These are phyloP conservation scores for Turnera subulata DNA, from an alignment of 345 rosid genomes.

Conservation along the genomic window DNA sequence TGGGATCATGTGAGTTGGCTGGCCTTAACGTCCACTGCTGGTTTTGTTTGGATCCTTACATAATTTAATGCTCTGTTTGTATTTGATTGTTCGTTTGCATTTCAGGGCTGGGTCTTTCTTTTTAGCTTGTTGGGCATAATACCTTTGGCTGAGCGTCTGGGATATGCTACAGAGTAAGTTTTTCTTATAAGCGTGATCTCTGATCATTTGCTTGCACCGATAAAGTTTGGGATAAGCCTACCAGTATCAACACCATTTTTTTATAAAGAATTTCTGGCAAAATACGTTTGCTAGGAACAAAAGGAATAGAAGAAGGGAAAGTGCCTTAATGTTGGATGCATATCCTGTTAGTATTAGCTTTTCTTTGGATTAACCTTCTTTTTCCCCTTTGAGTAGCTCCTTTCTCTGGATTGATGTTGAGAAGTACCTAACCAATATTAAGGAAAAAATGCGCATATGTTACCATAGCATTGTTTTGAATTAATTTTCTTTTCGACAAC, in stretches of 20 bases:
- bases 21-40: neutral
- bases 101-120: conserved; percentile 46
- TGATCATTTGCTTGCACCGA: too few relatives aligned
- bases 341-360: too few relatives aligned
- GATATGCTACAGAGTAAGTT: conserved; percentile 48
- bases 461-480: too few relatives aligned
- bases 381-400: too few relatives aligned
- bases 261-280: neutral
- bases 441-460: too few relatives aligned
- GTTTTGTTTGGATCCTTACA: neutral
- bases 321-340: neutral
- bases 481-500: too few relatives aligned
- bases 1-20: conserved; percentile 24
- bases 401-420: too few relatives aligned
- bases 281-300: too few relatives aligned
- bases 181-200: neutral
- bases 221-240: too few relatives aligned
- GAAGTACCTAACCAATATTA: too few relatives aligned
- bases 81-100: neutral
- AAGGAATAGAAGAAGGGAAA: neutral
- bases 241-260: too few relatives aligned
- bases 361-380: too few relatives aligned
- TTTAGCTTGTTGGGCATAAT: conserved; percentile 43
- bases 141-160: conserved; percentile 53
- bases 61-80: neutral